Evolutionary conservation across 1,284 basidiomycete species (phyloP).

Genomic region (Ceratobasidium sp.): DNA sequence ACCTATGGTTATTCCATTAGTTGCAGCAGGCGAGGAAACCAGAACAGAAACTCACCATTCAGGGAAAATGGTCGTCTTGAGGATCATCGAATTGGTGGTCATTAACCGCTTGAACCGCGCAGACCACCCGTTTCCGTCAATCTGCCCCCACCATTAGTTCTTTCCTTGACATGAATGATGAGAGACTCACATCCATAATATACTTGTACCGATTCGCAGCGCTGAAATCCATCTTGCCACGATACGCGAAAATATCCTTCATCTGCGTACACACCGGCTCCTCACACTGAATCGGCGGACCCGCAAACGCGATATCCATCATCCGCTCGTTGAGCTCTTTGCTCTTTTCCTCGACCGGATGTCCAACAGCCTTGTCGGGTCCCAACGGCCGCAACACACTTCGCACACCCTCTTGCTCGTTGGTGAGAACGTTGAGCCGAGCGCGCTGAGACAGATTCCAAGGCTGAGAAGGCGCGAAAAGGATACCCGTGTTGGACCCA

Average conservation of each 20-base stretch:
- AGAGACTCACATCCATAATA: conserved; percentile 64
- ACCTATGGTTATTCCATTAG: conserved; percentile 46
- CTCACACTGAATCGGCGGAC: conserved; percentile 57
- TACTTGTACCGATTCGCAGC: conserved; percentile 69
- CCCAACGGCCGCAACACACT: conserved; percentile 48
- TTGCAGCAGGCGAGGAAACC: conserved; percentile 44
- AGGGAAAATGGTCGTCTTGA: conserved; percentile 69
- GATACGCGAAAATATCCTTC: conserved; percentile 58
- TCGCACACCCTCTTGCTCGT: conserved; percentile 52
- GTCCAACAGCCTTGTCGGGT: conserved; percentile 54
- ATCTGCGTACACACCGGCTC: conserved; percentile 56
- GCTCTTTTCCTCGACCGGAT: conserved; percentile 51
- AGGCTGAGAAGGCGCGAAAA: conserved; percentile 52
- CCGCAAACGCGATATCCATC: conserved; percentile 66
- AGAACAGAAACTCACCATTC: conserved; percentile 61
- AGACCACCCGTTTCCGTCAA: conserved; percentile 74
- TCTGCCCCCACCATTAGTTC: conserved; percentile 16
- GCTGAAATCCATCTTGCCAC: conserved; percentile 52
- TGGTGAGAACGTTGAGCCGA: conserved; percentile 50
- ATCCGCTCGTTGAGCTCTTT: conserved; percentile 58
- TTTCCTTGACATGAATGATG: neutral
- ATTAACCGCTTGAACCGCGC: conserved; percentile 72
- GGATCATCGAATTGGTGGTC: conserved; percentile 65
- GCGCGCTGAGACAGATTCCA: conserved; percentile 63
- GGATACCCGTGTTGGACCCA: conserved; percentile 71